A percentile compares a stretch with the other conserved stretches of the same genome.
phyloP scores from a whole-genome alignment of 495 filamentous ascomycete species.

The Neurospora pannonica region DNA sequence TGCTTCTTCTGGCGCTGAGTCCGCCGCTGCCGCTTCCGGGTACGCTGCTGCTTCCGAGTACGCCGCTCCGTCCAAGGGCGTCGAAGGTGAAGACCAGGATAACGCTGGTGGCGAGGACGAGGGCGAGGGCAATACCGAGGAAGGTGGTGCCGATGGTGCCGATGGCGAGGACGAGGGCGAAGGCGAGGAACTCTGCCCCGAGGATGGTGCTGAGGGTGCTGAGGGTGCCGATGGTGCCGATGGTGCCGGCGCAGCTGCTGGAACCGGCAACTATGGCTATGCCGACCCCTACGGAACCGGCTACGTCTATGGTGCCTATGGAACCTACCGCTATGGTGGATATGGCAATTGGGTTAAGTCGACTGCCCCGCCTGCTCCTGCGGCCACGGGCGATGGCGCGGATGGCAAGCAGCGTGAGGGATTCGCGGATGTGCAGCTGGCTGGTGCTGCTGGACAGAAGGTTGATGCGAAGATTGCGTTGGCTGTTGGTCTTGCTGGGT shows the following conservation, averaged over 20 bases:
- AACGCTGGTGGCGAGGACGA: neutral
- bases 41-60: neutral
- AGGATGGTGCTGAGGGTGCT: neutral
- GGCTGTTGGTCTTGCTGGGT: neutral
- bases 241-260: neutral
- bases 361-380: neutral
- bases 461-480: neutral
- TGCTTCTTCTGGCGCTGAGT: neutral
- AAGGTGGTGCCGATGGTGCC: neutral
- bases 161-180: neutral
- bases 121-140: neutral
- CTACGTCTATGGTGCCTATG: neutral
- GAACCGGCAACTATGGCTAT: too few relatives aligned
- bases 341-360: neutral
- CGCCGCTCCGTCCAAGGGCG: neutral
- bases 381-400: neutral
- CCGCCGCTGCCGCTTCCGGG: neutral
- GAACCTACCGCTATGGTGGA: neutral
- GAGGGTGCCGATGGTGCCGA: too few relatives aligned
- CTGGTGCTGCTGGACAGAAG: neutral
- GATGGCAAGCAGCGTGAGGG: neutral
- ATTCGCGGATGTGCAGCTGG: neutral
- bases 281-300: neutral
- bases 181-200: neutral
- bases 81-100: neutral